These are phyloP conservation scores for Peronospora farinosa DNA, from an alignment of 352 stramenopile species.

Conservation along the genomic window DNA sequence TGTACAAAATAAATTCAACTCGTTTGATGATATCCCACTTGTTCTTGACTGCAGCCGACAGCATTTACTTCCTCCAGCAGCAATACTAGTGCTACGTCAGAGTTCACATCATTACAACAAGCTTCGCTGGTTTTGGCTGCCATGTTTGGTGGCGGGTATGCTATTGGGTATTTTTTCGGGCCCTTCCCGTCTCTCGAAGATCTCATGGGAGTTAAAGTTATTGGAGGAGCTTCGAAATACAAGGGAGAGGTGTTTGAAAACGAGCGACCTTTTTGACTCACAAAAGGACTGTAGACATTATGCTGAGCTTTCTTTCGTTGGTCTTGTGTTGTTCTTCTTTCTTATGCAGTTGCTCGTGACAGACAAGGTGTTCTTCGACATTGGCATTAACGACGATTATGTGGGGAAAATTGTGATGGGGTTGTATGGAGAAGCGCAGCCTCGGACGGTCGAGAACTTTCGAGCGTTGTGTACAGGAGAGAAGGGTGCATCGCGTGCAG, in stretches of 20 bases:
- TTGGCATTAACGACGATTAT: constrained; percentile 91
- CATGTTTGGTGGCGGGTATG: constrained; percentile 58
- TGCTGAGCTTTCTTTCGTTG: not conserved
- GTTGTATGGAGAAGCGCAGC: constrained; percentile 70
- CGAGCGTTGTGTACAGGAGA: constrained; percentile 75
- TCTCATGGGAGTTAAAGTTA: constrained; percentile 38
- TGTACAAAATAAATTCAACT: not conserved
- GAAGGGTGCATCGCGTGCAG: constrained; percentile 57
- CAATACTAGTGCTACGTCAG: constrained; percentile 6
- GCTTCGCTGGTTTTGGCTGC: constrained; percentile 40
- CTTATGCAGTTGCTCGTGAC: constrained; percentile 44
- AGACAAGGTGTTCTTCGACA: constrained; percentile 94
- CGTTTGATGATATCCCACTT: not conserved
- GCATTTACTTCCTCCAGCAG: constrained; percentile 29
- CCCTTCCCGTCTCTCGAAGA: constrained; percentile 59
- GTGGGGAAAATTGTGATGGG: constrained; percentile 81
- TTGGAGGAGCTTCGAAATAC: constrained; percentile 30
- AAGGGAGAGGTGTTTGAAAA: constrained; percentile 36
- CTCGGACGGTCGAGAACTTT: constrained; percentile 80
- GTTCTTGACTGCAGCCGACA: constrained; percentile 5
- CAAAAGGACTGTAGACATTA: not conserved
- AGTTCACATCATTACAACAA: constrained; percentile 39
- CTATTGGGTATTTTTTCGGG: constrained; percentile 62
- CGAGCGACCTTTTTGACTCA: not conserved
- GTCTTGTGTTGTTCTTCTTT: not conserved